Conservation (phyloP, 2,329 filamentous ascomycete genomes). For the Samsoniella hepiali region DNA sequence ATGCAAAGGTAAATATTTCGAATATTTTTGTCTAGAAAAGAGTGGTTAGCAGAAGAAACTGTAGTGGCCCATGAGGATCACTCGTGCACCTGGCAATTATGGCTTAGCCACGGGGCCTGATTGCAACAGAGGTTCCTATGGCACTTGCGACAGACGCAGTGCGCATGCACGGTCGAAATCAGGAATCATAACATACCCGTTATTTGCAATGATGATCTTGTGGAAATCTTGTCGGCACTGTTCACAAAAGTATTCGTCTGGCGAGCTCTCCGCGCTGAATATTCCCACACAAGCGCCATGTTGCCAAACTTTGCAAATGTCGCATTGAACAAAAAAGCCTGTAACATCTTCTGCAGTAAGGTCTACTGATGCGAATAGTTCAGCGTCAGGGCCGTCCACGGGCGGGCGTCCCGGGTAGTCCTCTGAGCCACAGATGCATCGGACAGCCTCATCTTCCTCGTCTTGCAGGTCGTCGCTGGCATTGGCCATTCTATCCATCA, state of each 20-base stretch:
- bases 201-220: conserved; percentile 72
- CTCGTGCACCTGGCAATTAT: not conserved
- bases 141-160: not conserved
- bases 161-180: not conserved
- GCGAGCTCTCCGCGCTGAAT: conserved; percentile 86
- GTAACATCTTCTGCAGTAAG: conserved; percentile 76
- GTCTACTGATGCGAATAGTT: conserved; percentile 57
- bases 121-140: not conserved
- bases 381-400: conserved; percentile 56
- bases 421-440: conserved; percentile 90
- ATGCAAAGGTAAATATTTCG: conserved; percentile 61
- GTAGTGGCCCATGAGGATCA: not conserved
- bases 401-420: conserved; percentile 86
- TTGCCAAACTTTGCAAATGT: conserved; percentile 97
- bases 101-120: not conserved
- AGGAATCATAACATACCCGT: conserved; percentile 65
- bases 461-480: conserved; percentile 66
- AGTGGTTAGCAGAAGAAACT: conserved; percentile 20
- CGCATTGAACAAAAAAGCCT: conserved; percentile 96
- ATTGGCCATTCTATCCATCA: conserved; percentile 50
- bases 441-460: conserved; percentile 89
- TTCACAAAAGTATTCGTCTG: conserved; percentile 98
- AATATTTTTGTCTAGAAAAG: conserved; percentile 57
- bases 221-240: conserved; percentile 89
- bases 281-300: conserved; percentile 97